Evolutionary conservation across 1,284 basidiomycete species (phyloP), one percentile per base, ranked within the genome.

Genomic region (Heterobasidion irregulare): DNA sequence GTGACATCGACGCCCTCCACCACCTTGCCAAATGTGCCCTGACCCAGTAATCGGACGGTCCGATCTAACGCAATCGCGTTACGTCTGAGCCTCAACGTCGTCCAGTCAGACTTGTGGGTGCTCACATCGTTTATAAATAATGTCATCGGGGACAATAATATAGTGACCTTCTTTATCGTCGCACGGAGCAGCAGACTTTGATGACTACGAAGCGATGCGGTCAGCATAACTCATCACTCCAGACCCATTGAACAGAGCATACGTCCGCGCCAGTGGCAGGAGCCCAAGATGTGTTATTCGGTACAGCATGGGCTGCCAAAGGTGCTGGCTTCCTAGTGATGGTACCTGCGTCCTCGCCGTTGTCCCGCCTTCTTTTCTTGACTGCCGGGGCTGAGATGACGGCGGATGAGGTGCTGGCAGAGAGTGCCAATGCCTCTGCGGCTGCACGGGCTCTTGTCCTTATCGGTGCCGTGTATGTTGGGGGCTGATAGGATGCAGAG

Each of bases 11-110:
- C 72, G 41, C 94, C 94, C 68, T 98, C 93, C 54, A 99, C 95
- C 33, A 99, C 97, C 72, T 99, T 99, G 62, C 97, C 97, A 66
- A 99, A 99, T 7, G 97, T 99, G 6, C 97, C 97, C 74, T 99
- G 97, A 15, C 97, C 97, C 2, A 99, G 78, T 44, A 96, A 76
- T 54, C 86, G 81, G 53, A 95, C 83, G 55, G 96, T 98, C 58
- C 90, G 89, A 79, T 95, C 93, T 94, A 43, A 58, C 50, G 54
- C 33, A 45, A 52, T 59, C 69, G 48, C 70, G 68, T n/a, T 41
- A 1, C 10, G 38, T 41, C 38, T n/a, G n/a, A 12, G n/a, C 38
- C n/a, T n/a, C n/a, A 7, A 59, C 52, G 16, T 45, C 52, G 47
- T 33, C 19, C 38, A 45, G 56, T 26, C 41, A 49, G 47, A 52